A percentile compares a stretch with the other conserved stretches of the same genome.
Conservation (phyloP, 2,329 filamentous ascomycete genomes). For the Calycina herbarum region DNA sequence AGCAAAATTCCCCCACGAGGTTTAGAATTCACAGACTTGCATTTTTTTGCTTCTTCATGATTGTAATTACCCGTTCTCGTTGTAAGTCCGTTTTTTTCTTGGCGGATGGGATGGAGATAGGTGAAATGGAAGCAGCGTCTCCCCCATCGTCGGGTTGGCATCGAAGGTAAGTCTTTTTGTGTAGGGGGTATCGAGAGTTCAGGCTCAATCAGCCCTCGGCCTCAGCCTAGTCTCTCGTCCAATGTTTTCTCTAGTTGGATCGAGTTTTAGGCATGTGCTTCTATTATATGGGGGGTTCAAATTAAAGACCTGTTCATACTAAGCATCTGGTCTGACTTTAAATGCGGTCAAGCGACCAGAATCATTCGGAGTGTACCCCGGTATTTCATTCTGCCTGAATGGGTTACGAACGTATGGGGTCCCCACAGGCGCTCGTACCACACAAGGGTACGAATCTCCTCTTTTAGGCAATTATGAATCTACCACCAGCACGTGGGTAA, state of each 20-base stretch:
- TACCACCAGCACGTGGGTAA: slow-evolving; percentile 6
- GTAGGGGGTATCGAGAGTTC: neutral
- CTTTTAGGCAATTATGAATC: slow-evolving; percentile 1
- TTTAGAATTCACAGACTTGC: slow-evolving; percentile 1
- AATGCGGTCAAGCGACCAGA: neutral
- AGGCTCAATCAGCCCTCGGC: neutral
- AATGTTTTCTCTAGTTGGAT: neutral
- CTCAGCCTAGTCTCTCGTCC: neutral
- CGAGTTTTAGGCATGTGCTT: neutral
- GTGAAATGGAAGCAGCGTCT: neutral
- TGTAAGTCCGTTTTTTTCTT: neutral
- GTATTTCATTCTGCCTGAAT: slow-evolving; percentile 2
- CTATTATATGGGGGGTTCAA: neutral
- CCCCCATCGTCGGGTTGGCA: neutral
- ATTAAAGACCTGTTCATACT: too few species aligned
- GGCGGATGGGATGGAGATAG: neutral
- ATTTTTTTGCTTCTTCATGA: neutral
- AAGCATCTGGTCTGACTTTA: neutral
- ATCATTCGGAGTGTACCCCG: neutral
- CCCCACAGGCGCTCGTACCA: neutral
- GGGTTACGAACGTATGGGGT: neutral
- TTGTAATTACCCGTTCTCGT: neutral
- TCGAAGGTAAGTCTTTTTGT: neutral
- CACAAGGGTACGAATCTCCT: neutral
- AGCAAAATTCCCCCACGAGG: neutral